phyloP scores from a whole-genome alignment of 108 stramenopile species.

The Nitzschia inconspicua region DNA sequence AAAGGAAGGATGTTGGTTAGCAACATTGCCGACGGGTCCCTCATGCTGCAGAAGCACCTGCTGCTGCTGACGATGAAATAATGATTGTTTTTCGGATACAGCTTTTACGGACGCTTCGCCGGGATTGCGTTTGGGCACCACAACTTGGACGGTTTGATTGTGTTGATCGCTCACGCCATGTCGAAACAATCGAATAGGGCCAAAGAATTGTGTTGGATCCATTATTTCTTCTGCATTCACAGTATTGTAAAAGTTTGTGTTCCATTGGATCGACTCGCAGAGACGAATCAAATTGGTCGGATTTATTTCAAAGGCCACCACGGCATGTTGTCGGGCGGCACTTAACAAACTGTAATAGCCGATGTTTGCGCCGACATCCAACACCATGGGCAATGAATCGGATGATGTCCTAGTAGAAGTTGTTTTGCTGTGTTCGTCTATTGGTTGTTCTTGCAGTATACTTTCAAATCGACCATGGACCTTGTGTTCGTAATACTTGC shows the following conservation, averaged over 20 bases:
- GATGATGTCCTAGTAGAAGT: too few relatives aligned
- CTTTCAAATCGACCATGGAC: slow-evolving; percentile 20
- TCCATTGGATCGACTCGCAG: slow-evolving; percentile 45
- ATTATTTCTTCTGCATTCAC: slow-evolving; percentile 6
- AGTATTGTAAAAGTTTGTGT: too few relatives aligned
- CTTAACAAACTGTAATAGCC: slow-evolving; percentile 52
- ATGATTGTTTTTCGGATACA: too few relatives aligned
- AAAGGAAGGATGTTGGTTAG: too few relatives aligned
- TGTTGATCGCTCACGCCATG: slow-evolving; percentile 32
- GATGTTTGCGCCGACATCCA: slow-evolving; percentile 55
- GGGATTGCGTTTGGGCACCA: slow-evolving; percentile 31
- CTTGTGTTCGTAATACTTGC: slow-evolving; percentile 43
- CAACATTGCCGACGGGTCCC: too few relatives aligned
- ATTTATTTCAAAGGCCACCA: slow-evolving; percentile 54
- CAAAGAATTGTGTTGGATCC: too few relatives aligned
- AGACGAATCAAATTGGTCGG: slow-evolving; percentile 47
- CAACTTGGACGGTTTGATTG: slow-evolving; percentile 12
- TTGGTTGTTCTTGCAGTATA: slow-evolving; percentile 12
- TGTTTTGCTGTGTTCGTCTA: too few relatives aligned
- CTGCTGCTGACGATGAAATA: too few relatives aligned
- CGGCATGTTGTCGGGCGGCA: slow-evolving; percentile 40
- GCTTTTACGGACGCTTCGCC: slow-evolving; percentile 21
- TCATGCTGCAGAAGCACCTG: too few relatives aligned
- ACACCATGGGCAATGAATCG: neutral
- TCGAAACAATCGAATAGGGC: slow-evolving; percentile 27